Conservation (phyloP, 176 grass and related monocot species). For the Olyra latifolia region DNA sequence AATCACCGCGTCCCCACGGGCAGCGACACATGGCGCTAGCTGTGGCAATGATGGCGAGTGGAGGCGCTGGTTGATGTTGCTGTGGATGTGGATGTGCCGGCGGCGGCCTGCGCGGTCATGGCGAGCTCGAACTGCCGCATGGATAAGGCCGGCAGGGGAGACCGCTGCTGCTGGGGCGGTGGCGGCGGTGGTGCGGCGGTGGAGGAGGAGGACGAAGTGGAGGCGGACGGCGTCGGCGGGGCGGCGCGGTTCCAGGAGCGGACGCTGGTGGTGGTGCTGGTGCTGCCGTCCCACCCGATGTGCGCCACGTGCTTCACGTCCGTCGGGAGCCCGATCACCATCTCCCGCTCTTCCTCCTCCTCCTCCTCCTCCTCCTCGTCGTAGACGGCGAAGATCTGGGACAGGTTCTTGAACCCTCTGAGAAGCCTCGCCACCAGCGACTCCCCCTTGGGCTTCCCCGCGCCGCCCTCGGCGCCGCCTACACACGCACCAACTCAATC, state of each 20-base stretch:
- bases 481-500: background rate
- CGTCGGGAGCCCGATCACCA: conserved; percentile 83
- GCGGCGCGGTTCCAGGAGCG: conserved; percentile 53
- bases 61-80: background rate
- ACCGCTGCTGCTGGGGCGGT: background rate
- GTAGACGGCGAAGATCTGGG: conserved; percentile 69
- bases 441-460: conserved; percentile 33
- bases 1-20: background rate
- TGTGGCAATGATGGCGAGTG: conserved; percentile 7
- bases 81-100: background rate
- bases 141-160: conserved; percentile 41
- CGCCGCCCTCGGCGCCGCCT: background rate
- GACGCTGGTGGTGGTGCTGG: conserved; percentile 52
- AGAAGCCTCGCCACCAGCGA: conserved; percentile 65
- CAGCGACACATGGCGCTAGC: conserved; percentile 27
- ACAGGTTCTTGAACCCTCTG: conserved; percentile 69
- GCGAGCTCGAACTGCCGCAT: conserved; percentile 72
- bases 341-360: conserved; percentile 59
- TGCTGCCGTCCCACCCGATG: conserved; percentile 82
- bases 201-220: conserved; percentile 4
- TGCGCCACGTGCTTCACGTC: conserved; percentile 88
- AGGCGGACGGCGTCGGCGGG: background rate
- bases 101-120: conserved; percentile 59
- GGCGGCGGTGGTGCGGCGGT: background rate
- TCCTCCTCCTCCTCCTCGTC: conserved; percentile 57